Evolutionary conservation across 352 stramenopile species (phyloP), one percentile per base, ranked within the genome.

Genomic region (Phytophthora melonis): DNA sequence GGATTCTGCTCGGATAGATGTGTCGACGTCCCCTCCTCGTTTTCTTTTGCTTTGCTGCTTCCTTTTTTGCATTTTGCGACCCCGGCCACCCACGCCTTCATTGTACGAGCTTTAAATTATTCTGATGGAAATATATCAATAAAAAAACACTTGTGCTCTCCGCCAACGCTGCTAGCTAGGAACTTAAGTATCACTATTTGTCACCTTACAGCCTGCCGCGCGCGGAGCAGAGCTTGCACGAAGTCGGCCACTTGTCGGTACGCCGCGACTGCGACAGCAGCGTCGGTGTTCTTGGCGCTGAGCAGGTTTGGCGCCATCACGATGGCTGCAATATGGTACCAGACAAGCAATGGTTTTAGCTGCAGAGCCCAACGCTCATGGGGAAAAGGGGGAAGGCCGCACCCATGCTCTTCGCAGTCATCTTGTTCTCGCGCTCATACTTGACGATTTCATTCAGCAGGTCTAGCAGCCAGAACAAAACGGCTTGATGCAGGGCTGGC

Each of bases 221-320:
- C 81, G 21, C 80, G 82, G 4, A 93, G 61, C 18, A 93, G 45
- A 23, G 76, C 60, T 45, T 84, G 79, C 19, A 85, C 82, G 57
- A 89, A 93, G 34, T 93, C 82, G 13, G 87, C 86, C 11, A 93
- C 84, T 59, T 93, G 91, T 66, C 93, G 83, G 9, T 87, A 93
- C 76, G 90, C 87, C 0, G 79, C 90, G 5, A 93, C 70, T 23
- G 86, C 84, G 39, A 88, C 81, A 75, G 93, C 93, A 27, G 82
- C 77, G 50, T 94, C 91, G 62, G 92, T 77, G 34, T 61, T 88
- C 41, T 80, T 67, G 54, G 93, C 89, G 63, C 72, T 87, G 60
- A 94, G 86, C 18, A 96, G 57, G 55, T 95, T 97, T 8, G 89
- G 90, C 14, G 82, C 87, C 60, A 97, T 89, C 19, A 95, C 85